A percentile compares a stretch with the other conserved stretches of the same genome.
Conservation (phyloP, 2,329 filamentous ascomycete genomes). For the Pezicula radicicola region DNA sequence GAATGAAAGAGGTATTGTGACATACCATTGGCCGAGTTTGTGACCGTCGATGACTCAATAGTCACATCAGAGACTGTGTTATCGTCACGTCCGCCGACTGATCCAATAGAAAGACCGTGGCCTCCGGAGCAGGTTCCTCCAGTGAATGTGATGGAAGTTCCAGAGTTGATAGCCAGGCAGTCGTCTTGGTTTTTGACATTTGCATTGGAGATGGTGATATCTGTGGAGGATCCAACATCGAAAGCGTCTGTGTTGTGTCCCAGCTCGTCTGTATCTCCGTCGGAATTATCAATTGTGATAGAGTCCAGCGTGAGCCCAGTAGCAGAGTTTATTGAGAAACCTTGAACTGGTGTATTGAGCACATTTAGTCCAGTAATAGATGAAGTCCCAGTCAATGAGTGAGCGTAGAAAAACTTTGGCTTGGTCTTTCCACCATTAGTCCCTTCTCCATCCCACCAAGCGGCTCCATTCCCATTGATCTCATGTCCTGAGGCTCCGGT, state of each 20-base stretch:
- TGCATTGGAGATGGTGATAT: conserved; percentile 47
- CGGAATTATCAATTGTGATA: conserved; percentile 56
- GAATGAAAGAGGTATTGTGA: conserved; percentile 32
- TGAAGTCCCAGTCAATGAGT: conserved; percentile 46
- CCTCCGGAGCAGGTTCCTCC: conserved; percentile 25
- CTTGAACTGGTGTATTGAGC: conserved; percentile 53
- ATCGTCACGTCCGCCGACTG: conserved; percentile 51
- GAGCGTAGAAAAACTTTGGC: conserved; percentile 60
- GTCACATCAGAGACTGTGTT: conserved; percentile 52
- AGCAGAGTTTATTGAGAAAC: conserved; percentile 43
- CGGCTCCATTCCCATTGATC: conserved; percentile 52
- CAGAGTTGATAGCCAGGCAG: conserved; percentile 56
- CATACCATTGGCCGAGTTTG: conserved; percentile 50
- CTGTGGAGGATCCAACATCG: conserved; percentile 43
- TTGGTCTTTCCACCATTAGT: conserved; percentile 57
- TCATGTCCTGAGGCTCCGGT: conserved; percentile 25
- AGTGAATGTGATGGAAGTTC: conserved; percentile 33
- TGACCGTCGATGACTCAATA: conserved; percentile 45
- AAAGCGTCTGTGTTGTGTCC: conserved; percentile 55
- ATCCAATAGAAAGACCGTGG: conserved; percentile 54
- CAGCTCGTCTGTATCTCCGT: conserved; percentile 39
- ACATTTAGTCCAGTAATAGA: conserved; percentile 47
- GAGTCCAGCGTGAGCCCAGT: conserved; percentile 41
- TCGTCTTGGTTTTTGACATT: conserved; percentile 57
- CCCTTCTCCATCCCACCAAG: conserved; percentile 58